Evolutionary conservation across 352 stramenopile species (phyloP).

Genomic region (Phytophthora hybrid): DNA sequence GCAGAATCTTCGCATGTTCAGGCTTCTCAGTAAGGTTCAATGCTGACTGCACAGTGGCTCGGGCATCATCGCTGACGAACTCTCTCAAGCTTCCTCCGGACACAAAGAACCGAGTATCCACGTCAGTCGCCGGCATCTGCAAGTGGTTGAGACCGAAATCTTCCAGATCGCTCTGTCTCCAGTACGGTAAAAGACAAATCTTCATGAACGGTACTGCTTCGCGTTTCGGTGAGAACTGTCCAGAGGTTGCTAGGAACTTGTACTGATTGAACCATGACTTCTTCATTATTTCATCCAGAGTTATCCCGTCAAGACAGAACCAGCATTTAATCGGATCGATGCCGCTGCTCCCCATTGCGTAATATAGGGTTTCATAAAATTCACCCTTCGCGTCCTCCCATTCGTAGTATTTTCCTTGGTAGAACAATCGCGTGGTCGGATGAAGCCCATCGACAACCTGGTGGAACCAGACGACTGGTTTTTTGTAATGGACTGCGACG

Average conservation of each 20-base stretch:
- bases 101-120: constrained; percentile 9
- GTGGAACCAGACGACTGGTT: no score
- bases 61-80: not conserved
- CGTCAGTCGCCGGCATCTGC: not conserved
- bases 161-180: constrained; percentile 5
- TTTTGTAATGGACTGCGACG: not conserved
- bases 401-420: constrained; percentile 16
- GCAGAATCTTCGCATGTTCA: no score
- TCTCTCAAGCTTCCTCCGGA: constrained; percentile 14
- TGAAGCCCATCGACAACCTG: no score
- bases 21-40: not conserved
- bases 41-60: not conserved
- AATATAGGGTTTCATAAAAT: not conserved
- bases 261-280: not conserved
- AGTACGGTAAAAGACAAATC: constrained; percentile 13
- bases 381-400: not conserved
- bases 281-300: not conserved
- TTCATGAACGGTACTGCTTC: not conserved
- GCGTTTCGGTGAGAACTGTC: not conserved
- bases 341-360: no score
- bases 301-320: constrained; percentile 16
- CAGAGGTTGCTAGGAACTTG: constrained; percentile 16
- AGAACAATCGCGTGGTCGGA: constrained; percentile 9
- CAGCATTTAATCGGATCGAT: not conserved
- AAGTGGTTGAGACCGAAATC: not conserved